A percentile compares a stretch with the other conserved stretches of the same genome.
Evolutionary conservation across 768 basidiomycete species (phyloP).

Genomic region (Rhodotorula kratochvilovae): DNA sequence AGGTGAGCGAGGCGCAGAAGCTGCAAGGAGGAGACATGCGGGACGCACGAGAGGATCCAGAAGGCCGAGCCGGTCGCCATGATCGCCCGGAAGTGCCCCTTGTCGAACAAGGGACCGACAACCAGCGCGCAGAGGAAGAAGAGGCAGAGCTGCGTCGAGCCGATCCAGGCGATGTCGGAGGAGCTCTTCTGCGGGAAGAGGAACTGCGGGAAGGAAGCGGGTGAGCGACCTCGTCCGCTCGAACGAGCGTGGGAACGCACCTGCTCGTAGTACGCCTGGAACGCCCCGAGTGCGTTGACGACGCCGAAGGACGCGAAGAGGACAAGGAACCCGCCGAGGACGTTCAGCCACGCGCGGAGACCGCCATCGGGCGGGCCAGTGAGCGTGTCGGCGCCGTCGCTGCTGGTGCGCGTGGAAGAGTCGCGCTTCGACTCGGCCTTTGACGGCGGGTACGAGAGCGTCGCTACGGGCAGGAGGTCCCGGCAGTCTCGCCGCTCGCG

Average conservation of each 20-base stretch:
- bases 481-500: too few species aligned
- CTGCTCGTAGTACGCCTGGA: conserved; percentile 48
- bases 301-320: conserved; percentile 43
- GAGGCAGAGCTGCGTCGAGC: conserved; percentile 44
- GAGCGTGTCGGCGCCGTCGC: background rate
- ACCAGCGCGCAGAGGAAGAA: conserved; percentile 44
- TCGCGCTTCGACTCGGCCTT: background rate
- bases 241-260: background rate
- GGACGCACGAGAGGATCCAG: conserved; percentile 45
- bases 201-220: background rate
- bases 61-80: conserved; percentile 49
- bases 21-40: too few species aligned
- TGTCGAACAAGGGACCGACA: conserved; percentile 44
- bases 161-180: conserved; percentile 46
- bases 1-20: too few species aligned
- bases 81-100: conserved; percentile 22
- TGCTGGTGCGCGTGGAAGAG: background rate
- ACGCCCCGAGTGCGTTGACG: conserved; percentile 49
- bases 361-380: conserved; percentile 25
- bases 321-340: conserved; percentile 28
- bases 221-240: background rate
- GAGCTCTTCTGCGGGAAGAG: conserved; percentile 40
- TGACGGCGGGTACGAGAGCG: background rate
- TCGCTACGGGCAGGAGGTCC: background rate
- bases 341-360: conserved; percentile 8